Evolutionary conservation across 75 land plant genomes (phyloP).

Genomic region (Sequoiadendron giganteum): DNA sequence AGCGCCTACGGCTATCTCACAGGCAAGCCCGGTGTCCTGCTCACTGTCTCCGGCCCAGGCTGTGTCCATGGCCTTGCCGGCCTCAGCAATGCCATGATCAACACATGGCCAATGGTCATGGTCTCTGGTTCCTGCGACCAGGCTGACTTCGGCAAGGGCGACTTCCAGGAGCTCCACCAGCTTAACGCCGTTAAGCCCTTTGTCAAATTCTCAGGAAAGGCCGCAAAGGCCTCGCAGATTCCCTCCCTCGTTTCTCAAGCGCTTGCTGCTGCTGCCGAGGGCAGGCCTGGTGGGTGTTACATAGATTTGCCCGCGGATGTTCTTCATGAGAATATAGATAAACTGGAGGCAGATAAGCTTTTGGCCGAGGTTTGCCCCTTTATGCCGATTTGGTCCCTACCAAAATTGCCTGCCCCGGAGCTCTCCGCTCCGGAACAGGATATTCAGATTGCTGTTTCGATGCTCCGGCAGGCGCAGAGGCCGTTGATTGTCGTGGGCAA

Average conservation of each 20-base stretch:
- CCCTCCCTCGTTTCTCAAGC: slow-evolving; percentile 61
- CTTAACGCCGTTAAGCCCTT: slow-evolving; percentile 75
- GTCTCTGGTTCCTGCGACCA: slow-evolving; percentile 93
- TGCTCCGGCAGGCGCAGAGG: slow-evolving; percentile 66
- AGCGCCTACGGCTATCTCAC: slow-evolving; percentile 74
- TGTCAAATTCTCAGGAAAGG: slow-evolving; percentile 66
- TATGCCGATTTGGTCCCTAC: slow-evolving; percentile 20
- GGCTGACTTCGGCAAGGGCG: slow-evolving; percentile 72
- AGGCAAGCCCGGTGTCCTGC: slow-evolving; percentile 57
- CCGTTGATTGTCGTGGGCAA: slow-evolving; percentile 94
- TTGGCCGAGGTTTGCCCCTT: slow-evolving; percentile 23
- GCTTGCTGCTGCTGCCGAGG: slow-evolving; percentile 35
- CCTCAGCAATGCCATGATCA: slow-evolving; percentile 77
- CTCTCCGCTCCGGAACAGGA: slow-evolving; percentile 15
- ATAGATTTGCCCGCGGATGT: slow-evolving; percentile 89
- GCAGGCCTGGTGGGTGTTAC: slow-evolving; percentile 84
- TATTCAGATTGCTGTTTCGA: slow-evolving; percentile 52
- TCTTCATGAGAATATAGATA: slow-evolving; percentile 62
- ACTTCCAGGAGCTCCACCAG: slow-evolving; percentile 98
- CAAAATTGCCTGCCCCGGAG: neutral
- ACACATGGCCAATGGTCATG: slow-evolving; percentile 85
- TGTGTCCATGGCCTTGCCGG: slow-evolving; percentile 98
- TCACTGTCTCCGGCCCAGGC: slow-evolving; percentile 96
- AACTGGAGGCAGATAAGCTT: slow-evolving; percentile 57
- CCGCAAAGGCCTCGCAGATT: slow-evolving; percentile 42